A percentile compares a stretch with the other conserved stretches of the same genome.
These are phyloP conservation scores for Lactifluus subvellereus DNA, from an alignment of 768 basidiomycete species.

Conservation along the genomic window DNA sequence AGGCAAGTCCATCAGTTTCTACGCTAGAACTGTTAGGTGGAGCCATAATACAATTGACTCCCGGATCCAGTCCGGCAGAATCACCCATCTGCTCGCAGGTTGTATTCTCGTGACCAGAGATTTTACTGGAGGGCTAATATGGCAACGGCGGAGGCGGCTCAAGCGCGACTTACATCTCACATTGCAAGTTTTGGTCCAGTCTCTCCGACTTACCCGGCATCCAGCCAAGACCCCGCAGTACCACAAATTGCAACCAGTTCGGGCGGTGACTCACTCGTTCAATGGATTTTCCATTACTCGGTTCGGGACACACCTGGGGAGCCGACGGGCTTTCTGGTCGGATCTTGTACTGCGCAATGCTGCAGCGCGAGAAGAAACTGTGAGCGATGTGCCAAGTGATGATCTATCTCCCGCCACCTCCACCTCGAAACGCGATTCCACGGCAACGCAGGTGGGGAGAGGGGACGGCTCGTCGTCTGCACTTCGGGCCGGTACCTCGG, in stretches of 20 bases:
- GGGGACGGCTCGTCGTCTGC: neutral
- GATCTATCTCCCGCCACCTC: neutral
- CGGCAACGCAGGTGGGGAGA: neutral
- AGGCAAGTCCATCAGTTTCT: too few relatives aligned
- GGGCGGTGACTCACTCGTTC: neutral
- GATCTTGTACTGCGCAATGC: neutral
- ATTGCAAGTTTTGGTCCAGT: neutral
- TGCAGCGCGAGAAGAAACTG: neutral
- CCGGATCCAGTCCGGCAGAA: neutral
- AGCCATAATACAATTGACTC: neutral
- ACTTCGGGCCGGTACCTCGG: neutral
- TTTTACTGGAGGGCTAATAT: neutral
- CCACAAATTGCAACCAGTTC: neutral
- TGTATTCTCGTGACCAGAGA: neutral
- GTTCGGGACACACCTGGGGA: neutral
- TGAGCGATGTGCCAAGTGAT: neutral
- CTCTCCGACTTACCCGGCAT: neutral
- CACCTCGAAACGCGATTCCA: neutral
- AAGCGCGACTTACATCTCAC: neutral
- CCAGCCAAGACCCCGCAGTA: neutral
- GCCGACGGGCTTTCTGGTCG: neutral
- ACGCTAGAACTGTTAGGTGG: neutral
- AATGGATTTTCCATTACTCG: neutral
- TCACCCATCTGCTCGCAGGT: neutral
- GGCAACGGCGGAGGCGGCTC: neutral